These are phyloP conservation scores for Trichoderma gamsii DNA, from an alignment of 495 filamentous ascomycete species.

Conservation along the genomic window DNA sequence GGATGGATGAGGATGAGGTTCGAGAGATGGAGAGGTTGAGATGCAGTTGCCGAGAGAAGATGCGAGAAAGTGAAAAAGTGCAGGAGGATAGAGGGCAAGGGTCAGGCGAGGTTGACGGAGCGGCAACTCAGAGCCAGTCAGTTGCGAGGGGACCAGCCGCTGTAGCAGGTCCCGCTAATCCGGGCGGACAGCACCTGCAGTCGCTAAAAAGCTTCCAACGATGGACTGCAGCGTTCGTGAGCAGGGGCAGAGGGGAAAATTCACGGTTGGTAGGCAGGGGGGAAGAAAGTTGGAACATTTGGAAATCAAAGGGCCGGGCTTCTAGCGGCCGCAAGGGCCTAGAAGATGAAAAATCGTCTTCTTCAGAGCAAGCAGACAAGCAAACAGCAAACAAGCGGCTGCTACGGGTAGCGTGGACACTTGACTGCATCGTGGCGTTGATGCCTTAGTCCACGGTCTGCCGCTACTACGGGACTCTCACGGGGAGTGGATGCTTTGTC, in stretches of 20 bases:
- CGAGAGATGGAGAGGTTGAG: neutral
- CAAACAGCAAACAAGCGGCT: neutral
- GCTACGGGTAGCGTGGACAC: neutral
- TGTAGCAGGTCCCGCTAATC: neutral
- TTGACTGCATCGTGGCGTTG: conserved; percentile 1
- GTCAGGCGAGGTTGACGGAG: conserved; percentile 4
- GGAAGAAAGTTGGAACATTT: no score
- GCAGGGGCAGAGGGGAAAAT: no score
- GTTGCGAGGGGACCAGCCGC: conserved; percentile 5
- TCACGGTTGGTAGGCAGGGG: no score
- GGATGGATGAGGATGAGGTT: neutral
- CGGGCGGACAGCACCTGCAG: neutral
- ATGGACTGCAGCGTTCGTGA: neutral
- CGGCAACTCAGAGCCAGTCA: neutral
- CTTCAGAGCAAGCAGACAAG: neutral
- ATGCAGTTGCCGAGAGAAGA: neutral
- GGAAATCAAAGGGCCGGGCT: neutral
- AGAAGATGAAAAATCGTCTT: neutral
- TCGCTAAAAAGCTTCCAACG: neutral
- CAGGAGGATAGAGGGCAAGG: neutral
- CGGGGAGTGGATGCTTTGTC: neutral
- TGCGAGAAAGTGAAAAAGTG: neutral
- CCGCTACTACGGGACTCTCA: neutral
- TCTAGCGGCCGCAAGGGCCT: neutral
- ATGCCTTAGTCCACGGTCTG: conserved; percentile 5